A percentile compares a stretch with the other conserved stretches of the same genome.
These are phyloP conservation scores for Sextonia rubra DNA, from an alignment of 164 flowering plant species.

Conservation along the genomic window DNA sequence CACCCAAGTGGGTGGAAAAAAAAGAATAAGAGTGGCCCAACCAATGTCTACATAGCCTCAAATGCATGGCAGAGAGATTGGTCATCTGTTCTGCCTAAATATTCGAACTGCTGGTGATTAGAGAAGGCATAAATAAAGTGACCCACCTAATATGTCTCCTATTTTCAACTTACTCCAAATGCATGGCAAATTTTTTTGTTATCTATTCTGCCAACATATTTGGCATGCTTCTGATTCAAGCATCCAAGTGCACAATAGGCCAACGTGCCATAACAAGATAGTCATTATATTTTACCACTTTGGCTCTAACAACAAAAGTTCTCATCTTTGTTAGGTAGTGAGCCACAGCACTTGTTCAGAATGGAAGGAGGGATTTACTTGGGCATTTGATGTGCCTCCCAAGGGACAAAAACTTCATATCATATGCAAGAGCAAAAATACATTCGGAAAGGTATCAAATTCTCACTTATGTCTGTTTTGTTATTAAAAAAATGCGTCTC, in stretches of 20 bases:
- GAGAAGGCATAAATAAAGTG: background rate
- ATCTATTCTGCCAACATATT: background rate
- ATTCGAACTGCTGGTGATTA: background rate
- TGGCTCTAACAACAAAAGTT: conserved; percentile 3
- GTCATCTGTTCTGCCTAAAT: background rate
- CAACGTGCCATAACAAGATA: background rate
- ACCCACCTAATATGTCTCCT: background rate
- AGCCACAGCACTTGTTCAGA: conserved; percentile 66
- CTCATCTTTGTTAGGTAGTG: conserved; percentile 46
- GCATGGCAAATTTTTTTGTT: no score
- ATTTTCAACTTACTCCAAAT: background rate
- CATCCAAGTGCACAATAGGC: background rate
- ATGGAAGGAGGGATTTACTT: conserved; percentile 92
- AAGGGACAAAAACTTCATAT: conserved; percentile 92
- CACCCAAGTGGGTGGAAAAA: background rate
- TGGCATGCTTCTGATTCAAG: background rate
- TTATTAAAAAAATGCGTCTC: background rate
- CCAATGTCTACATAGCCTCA: background rate
- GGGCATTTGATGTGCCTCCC: conserved; percentile 96
- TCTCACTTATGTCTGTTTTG: background rate
- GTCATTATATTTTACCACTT: background rate
- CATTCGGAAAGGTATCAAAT: conserved; percentile 76
- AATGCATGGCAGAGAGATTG: background rate
- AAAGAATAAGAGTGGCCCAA: background rate
- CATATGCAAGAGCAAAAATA: conserved; percentile 78